Evolutionary conservation across 495 filamentous ascomycete genomes (phyloP).

Genomic region (Aspergillus ostianus): DNA sequence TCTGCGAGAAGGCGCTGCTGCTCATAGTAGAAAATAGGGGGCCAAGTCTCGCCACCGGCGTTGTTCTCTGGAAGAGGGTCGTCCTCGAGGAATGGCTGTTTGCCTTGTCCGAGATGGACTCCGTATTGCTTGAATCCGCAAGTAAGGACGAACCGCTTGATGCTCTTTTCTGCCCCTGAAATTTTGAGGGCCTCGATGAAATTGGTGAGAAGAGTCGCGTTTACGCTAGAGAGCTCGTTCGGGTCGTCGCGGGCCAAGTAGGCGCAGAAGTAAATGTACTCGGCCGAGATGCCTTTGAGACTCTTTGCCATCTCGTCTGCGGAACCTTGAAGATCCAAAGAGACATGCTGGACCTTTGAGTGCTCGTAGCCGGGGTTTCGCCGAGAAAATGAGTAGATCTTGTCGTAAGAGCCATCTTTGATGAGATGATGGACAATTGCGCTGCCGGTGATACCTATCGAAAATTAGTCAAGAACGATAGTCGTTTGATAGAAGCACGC

Average conservation of each 20-base stretch:
- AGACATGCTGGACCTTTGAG: no score
- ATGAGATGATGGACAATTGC: slow-evolving; percentile 44
- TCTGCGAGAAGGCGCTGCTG: slow-evolving; percentile 43
- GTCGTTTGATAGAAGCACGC: no score
- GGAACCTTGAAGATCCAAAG: no score
- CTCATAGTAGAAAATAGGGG: slow-evolving; percentile 40
- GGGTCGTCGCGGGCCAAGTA: no score
- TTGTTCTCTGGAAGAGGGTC: slow-evolving; percentile 43
- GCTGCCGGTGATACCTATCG: slow-evolving; percentile 46
- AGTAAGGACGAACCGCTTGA: slow-evolving; percentile 53
- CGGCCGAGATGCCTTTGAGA: no score
- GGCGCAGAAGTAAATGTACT: no score
- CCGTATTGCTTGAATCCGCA: slow-evolving; percentile 58
- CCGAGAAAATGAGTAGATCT: no score
- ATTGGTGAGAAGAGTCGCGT: slow-evolving; percentile 48
- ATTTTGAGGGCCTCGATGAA: slow-evolving; percentile 49
- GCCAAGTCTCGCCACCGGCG: slow-evolving; percentile 22
- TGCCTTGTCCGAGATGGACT: slow-evolving; percentile 48
- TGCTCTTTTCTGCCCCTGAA: slow-evolving; percentile 36
- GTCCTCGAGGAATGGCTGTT: slow-evolving; percentile 46
- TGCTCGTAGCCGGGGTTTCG: no score
- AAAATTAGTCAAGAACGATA: neutral
- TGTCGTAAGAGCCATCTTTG: slow-evolving; percentile 7
- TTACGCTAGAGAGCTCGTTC: slow-evolving; percentile 33
- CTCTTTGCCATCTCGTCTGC: no score